Percentiles rank a stretch among this genome's conserved stretches.
Conservation (phyloP, 2,329 filamentous ascomycete species). For the Aspergillus alliaceus region DNA sequence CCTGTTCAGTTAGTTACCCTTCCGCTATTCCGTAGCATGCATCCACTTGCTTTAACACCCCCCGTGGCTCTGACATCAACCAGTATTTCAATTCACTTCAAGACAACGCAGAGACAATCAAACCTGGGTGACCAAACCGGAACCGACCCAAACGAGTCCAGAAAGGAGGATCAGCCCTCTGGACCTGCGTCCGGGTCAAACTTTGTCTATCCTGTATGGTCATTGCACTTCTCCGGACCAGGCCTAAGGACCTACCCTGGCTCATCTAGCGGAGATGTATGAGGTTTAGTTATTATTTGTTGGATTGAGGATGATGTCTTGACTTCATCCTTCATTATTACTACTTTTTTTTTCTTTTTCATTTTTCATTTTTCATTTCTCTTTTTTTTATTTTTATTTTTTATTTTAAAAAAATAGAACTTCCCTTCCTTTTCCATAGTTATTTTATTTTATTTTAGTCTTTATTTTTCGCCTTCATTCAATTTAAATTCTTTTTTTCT, state of each 20-base stretch:
- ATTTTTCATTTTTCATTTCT: constrained; percentile 7
- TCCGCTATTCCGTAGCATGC: constrained; percentile 24
- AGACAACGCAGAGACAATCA: constrained; percentile 26
- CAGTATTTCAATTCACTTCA: constrained; percentile 28
- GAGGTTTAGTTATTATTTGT: constrained; percentile 24
- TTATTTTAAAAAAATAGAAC: too few species aligned
- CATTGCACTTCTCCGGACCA: constrained; percentile 31
- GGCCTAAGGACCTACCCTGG: constrained; percentile 28
- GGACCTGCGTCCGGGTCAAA: constrained; percentile 42
- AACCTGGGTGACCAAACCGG: constrained; percentile 31
- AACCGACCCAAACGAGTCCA: constrained; percentile 33
- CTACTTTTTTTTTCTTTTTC: constrained; percentile 11
- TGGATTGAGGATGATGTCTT: constrained; percentile 36
- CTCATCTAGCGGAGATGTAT: constrained; percentile 24
- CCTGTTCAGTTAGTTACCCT: constrained; percentile 15
- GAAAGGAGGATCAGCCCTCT: constrained; percentile 41
- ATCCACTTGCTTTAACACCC: constrained; percentile 31
- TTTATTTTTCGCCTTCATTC: constrained; percentile 1
- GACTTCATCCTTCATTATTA: constrained; percentile 32
- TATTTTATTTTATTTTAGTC: constrained; percentile 15
- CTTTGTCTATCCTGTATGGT: constrained; percentile 32
- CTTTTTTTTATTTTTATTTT: constrained; percentile 13
- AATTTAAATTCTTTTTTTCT: constrained; percentile 15
- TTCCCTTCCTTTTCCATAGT: background rate
- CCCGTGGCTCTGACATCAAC: constrained; percentile 39